A percentile compares a stretch with the other conserved stretches of the same genome.
phyloP scores from a whole-genome alignment of 2,329 filamentous ascomycete species.

The Tolypocladium paradoxum region DNA sequence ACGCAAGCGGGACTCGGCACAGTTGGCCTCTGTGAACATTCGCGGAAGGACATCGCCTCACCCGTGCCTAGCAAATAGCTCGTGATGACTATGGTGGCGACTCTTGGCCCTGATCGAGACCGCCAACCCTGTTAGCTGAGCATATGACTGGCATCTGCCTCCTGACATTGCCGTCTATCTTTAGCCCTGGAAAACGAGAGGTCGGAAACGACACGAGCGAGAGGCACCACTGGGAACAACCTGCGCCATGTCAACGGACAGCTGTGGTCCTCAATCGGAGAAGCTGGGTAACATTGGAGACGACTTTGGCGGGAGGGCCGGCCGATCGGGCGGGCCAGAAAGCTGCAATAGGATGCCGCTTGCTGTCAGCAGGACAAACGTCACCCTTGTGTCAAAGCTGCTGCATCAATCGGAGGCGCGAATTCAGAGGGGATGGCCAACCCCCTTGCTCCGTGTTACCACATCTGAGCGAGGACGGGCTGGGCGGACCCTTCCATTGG shows the following conservation, averaged over 20 bases:
- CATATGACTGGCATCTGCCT: not conserved
- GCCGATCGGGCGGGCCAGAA: not conserved
- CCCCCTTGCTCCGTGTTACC: not conserved
- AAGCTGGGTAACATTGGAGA: not conserved
- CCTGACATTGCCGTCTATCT: not conserved
- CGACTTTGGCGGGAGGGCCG: not conserved
- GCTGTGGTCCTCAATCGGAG: not conserved
- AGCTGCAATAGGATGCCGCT: not conserved
- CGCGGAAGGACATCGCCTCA: not conserved
- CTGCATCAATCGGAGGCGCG: not conserved
- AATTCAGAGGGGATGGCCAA: not conserved
- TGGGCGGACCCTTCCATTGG: not conserved
- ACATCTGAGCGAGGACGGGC: not conserved
- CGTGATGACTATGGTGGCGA: not conserved
- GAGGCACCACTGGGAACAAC: not conserved
- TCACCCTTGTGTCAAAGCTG: not conserved
- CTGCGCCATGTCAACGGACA: not conserved
- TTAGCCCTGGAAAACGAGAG: not conserved
- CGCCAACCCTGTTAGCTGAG: not conserved
- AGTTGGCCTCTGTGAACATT: not conserved
- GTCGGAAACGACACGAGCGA: not conserved
- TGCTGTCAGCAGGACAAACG: not conserved
- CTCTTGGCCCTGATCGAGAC: not conserved
- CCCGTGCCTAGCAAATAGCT: not conserved
- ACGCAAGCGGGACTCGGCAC: not conserved